Base-by-base conservation (phyloP, 768 basidiomycete species). In the Russula ochroleuca region DNA sequence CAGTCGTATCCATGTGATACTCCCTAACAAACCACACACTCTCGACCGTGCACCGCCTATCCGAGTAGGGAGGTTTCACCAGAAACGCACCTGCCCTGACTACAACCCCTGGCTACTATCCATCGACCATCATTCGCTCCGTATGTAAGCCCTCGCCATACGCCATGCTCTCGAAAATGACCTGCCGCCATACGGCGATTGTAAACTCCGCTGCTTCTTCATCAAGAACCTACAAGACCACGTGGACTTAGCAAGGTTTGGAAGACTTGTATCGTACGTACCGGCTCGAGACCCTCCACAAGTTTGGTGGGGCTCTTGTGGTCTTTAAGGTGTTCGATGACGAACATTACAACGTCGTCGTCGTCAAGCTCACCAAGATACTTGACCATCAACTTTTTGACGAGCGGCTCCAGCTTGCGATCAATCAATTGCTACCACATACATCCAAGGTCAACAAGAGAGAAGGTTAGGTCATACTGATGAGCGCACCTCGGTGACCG, bases 131-230 rank as follows among this genome's bases (percentile, higher is more conserved):
- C 84, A 90, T 84, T 73, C 82, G 84, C 69, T 92, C 93, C 28
- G 93, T 94, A 70, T 89, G 85, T 65, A 96, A 79, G 45, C 93
- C 93, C 74, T 94, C 91, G 66, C 84, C 86, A 73, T 92, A 94
- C 31, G 94, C 91, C 84, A 92, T 89, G 70, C 92, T 94, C 79
- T 98, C 94, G 72, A 96, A 96, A 56, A 94, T 91, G 69, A 96
- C 83, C 76, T 93, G 90, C 59, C 92, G 85, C 94, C 94, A 98
- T 53, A 97, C 80, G 65, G 81, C 81, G 69, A 87, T 74, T n/a
- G 84, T 79, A 62, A 95, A 83, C 64, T 92, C 87, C 31, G 78
- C 77, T 6, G 94, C 94, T 73, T 98, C 94, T 73, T 96, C 94
- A 72, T 94, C 94, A 40, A 98, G 79, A 4, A 97, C 92, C 94